Evolutionary conservation across 768 basidiomycete genomes (phyloP).

Genomic region (Mycena pura): DNA sequence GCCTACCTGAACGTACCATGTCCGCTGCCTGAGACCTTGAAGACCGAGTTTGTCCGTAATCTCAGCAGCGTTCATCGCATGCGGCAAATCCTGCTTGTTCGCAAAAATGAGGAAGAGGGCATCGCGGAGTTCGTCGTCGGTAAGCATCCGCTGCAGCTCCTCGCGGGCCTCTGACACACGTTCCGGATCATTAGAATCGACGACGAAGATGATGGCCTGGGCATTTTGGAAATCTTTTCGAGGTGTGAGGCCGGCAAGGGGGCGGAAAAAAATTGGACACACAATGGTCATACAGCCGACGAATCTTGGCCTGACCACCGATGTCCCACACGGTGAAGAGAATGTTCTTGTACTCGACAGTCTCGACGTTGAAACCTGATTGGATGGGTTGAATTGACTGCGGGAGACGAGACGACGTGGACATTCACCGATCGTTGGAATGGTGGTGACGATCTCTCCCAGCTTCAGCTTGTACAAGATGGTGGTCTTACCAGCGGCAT

Average conservation of each 20-base stretch:
- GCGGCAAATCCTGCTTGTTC: constrained; percentile 99
- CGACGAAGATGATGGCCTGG: constrained; percentile 99
- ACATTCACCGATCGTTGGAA: constrained; percentile 96
- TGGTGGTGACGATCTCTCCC: constrained; percentile 99
- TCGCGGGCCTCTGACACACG: constrained; percentile 99
- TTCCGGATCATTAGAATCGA: constrained; percentile 99
- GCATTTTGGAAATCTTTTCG: constrained; percentile 98
- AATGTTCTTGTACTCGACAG: constrained; percentile 99
- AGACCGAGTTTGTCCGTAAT: constrained; percentile 99
- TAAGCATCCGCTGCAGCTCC: constrained; percentile 99
- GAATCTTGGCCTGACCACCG: constrained; percentile 99
- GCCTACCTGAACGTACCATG: constrained; percentile 95
- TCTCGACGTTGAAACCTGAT: constrained; percentile 99
- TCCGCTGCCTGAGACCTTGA: constrained; percentile 94
- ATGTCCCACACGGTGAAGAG: constrained; percentile 99
- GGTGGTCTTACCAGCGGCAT: constrained; percentile 98
- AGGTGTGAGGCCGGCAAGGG: constrained; percentile 23
- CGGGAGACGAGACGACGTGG: constrained; percentile 22
- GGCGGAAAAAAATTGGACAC: constrained; percentile 47
- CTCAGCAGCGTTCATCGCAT: constrained; percentile 99
- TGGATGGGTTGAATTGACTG: constrained; percentile 28
- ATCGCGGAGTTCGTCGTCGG: constrained; percentile 98
- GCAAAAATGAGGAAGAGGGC: constrained; percentile 98
- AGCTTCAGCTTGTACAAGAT: constrained; percentile 99
- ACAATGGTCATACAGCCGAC: constrained; percentile 99